Evolutionary conservation across 1,139 yeast species (phyloP).

Genomic region (Hanseniaspora sp.): DNA sequence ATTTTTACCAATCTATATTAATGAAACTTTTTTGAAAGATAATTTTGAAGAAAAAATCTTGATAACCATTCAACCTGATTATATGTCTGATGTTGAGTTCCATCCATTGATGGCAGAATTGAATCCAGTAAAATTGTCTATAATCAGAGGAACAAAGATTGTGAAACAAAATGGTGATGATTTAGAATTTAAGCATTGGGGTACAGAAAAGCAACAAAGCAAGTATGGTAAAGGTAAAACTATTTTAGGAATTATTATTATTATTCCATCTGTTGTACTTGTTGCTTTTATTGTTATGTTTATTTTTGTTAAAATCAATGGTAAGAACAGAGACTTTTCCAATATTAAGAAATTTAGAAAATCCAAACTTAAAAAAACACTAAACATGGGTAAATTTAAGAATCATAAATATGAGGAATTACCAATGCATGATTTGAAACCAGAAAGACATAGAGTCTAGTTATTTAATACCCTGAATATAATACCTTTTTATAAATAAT

Average conservation of each 20-base stretch:
- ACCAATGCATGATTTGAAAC: conserved; percentile 29
- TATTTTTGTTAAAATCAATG: conserved; percentile 45
- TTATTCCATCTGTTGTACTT: conserved; percentile 64
- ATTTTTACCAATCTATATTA: conserved; percentile 46
- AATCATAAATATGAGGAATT: conserved; percentile 35
- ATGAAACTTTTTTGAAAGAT: conserved; percentile 52
- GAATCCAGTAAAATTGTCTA: conserved; percentile 26
- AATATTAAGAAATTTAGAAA: conserved; percentile 28
- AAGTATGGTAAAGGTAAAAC: conserved; percentile 26
- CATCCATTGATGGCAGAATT: conserved; percentile 45
- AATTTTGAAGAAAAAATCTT: conserved; percentile 39
- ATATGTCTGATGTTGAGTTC: conserved; percentile 54
- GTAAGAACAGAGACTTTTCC: conserved; percentile 40
- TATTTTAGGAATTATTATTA: conserved; percentile 55
- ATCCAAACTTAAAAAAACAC: conserved; percentile 43
- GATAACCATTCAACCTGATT: conserved; percentile 63
- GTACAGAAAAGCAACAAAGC: conserved; percentile 40
- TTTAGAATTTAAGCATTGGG: conserved; percentile 44
- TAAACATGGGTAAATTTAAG: conserved; percentile 29
- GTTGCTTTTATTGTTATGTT: conserved; percentile 53
- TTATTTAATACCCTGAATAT: neutral
- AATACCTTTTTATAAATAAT: neutral
- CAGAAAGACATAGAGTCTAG: conserved; percentile 24
- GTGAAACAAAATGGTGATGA: conserved; percentile 47
- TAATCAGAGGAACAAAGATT: conserved; percentile 50